Base-by-base conservation (phyloP, 352 stramenopile genomes). In the Peronospora belbahrii region DNA sequence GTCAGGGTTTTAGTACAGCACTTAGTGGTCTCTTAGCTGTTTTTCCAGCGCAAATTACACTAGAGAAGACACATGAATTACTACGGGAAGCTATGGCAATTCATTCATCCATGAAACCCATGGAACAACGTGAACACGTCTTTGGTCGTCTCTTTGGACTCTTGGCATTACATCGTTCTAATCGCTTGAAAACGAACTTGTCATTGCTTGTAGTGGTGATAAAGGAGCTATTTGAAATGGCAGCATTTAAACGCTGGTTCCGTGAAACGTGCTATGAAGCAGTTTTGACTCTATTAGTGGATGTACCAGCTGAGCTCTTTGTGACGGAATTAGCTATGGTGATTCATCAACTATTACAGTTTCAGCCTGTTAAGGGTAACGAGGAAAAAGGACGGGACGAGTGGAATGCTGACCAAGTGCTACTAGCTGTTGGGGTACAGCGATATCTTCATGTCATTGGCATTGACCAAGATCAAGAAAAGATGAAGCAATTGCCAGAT, bases 61-160 rank as follows among this genome's bases (percentile, higher is more conserved):
- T 91, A 14, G 50, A 62, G 22, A 66, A 73, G 34, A 74, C 87
- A 28, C 65, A 85, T 19, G 52, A 65, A 18, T 52, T 88, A 39
- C 53, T 94, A 39, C 59, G 59, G 18, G 73, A 88, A 3, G 62
- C 82, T 42, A 95, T 94, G 79, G 63, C 93, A 52, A 64, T 89
- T 22, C 74, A 75, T 35, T 67, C 62, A 37, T 81, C 67, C 46
- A 93, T 96, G 79, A 95, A 95, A 56, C 80, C 81, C 45, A 90
- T 93, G 75, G 88, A 97, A 53, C 85, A 97, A 67, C 74, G 88
- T 41, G 88, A 97, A 48, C 76, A 93, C 68, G 83, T 94, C 74
- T 94, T 97, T 52, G 88, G 88, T 13, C 83, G 84, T 13, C 64
- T 96, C 15, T 94, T 96, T 42, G 86, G 85, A 4, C 63, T 94